Percentiles rank a stretch among this genome's conserved stretches.
These are phyloP conservation scores for Globisporangium parvum DNA, from an alignment of 352 stramenopile species.

Conservation along the genomic window DNA sequence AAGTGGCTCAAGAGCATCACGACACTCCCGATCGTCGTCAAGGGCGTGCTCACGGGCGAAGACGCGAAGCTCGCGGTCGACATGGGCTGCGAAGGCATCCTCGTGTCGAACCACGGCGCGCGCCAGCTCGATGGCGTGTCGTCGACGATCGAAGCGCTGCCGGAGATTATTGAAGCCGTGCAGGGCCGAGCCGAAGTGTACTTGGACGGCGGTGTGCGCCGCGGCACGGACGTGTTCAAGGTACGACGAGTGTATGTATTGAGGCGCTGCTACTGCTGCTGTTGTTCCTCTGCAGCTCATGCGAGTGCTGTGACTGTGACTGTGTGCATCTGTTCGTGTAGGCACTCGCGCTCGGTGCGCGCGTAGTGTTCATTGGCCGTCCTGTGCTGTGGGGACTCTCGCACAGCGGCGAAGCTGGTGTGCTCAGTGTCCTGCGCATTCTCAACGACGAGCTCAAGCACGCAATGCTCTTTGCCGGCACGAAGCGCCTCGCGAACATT, in stretches of 20 bases:
- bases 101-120: constrained; percentile 94
- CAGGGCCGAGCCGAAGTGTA: constrained; percentile 85
- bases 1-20: constrained; percentile 90
- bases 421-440: constrained; percentile 86
- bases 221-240: constrained; percentile 95
- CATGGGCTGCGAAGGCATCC: constrained; percentile 87
- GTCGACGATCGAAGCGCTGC: constrained; percentile 89
- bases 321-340: constrained; percentile 19
- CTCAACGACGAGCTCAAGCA: constrained; percentile 91
- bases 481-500: constrained; percentile 61
- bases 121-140: constrained; percentile 89
- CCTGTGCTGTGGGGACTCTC: constrained; percentile 93
- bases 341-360: constrained; percentile 88
- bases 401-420: constrained; percentile 84
- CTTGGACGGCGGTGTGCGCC: constrained; percentile 91
- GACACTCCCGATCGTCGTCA: constrained; percentile 89
- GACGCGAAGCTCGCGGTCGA: constrained; percentile 89
- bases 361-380: constrained; percentile 92
- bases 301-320: no score
- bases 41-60: constrained; percentile 91
- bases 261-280: neutral
- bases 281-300: no score
- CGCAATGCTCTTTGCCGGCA: constrained; percentile 87
- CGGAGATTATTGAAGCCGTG: constrained; percentile 86
- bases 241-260: constrained; percentile 19